Conservation (phyloP, 345 rosid species). For the Salix udensis region DNA sequence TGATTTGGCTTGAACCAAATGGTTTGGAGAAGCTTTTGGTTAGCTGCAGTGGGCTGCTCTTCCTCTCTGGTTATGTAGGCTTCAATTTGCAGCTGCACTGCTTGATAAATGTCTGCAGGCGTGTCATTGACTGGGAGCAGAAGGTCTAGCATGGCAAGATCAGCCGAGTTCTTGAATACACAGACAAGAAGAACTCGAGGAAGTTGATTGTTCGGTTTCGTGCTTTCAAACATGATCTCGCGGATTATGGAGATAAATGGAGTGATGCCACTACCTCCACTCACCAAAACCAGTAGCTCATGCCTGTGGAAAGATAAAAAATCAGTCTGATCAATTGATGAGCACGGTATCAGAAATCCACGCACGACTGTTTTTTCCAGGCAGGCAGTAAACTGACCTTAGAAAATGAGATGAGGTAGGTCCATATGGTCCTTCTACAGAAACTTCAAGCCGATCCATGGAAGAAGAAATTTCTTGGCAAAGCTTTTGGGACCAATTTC, state of each 20-base stretch:
- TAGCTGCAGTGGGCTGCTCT: background rate
- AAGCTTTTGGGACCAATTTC: slow-evolving; percentile 26
- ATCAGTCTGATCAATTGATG: background rate
- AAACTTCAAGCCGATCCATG: slow-evolving; percentile 12
- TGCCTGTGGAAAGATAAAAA: slow-evolving; percentile 10
- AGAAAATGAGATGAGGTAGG: slow-evolving; percentile 23
- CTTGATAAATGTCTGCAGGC: background rate
- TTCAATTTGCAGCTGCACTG: slow-evolving; percentile 19
- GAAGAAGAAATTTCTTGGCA: slow-evolving; percentile 6
- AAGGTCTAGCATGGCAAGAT: slow-evolving; percentile 23
- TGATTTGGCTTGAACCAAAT: slow-evolving; percentile 19
- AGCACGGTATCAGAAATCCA: background rate
- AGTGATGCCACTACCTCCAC: slow-evolving; percentile 27
- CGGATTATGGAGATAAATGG: slow-evolving; percentile 30
- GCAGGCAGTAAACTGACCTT: slow-evolving; percentile 5
- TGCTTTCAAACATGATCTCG: slow-evolving; percentile 12
- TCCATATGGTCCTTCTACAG: slow-evolving; percentile 32
- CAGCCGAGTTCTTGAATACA: slow-evolving; percentile 16
- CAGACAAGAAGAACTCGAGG: slow-evolving; percentile 20
- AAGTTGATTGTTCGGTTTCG: slow-evolving; percentile 3
- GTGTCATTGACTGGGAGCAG: slow-evolving; percentile 15
- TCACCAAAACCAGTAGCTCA: slow-evolving; percentile 20
- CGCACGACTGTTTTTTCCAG: background rate
- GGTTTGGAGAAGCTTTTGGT: slow-evolving; percentile 10
- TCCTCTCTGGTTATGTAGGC: slow-evolving; percentile 22